These are phyloP conservation scores for Fusarium sororula DNA, from an alignment of 2,329 filamentous ascomycete genomes.

Conservation along the genomic window DNA sequence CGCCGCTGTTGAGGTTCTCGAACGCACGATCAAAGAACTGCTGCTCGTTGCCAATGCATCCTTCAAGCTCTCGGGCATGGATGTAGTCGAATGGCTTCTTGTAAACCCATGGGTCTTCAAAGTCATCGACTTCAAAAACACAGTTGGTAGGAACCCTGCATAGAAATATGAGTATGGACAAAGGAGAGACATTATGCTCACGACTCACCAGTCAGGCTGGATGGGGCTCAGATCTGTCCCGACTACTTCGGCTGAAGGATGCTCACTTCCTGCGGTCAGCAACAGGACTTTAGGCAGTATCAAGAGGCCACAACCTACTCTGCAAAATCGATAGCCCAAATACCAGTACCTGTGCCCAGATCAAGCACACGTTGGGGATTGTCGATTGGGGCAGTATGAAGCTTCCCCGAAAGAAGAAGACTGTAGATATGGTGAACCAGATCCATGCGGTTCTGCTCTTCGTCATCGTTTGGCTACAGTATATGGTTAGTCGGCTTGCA, in stretches of 20 bases:
- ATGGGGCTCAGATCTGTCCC: slow-evolving; percentile 33
- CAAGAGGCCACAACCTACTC: background rate
- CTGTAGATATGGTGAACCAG: slow-evolving; percentile 27
- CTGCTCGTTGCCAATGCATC: slow-evolving; percentile 25
- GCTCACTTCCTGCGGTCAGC: background rate
- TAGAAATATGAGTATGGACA: rapidly evolving
- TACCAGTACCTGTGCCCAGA: slow-evolving; percentile 24
- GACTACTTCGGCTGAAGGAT: slow-evolving; percentile 26
- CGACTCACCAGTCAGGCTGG: slow-evolving; percentile 22
- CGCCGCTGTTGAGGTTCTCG: slow-evolving; percentile 15
- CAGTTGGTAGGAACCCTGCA: slow-evolving; percentile 21
- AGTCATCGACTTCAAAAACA: slow-evolving; percentile 26
- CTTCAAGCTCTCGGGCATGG: slow-evolving; percentile 29
- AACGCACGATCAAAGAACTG: slow-evolving; percentile 14
- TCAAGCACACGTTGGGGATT: slow-evolving; percentile 21
- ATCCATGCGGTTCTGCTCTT: slow-evolving; percentile 28
- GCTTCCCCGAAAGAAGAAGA: slow-evolving; percentile 15
- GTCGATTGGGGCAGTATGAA: slow-evolving; percentile 14
- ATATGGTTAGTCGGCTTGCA: background rate
- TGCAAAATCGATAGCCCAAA: slow-evolving; percentile 33
- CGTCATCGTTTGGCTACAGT: slow-evolving; percentile 21
- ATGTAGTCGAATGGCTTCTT: slow-evolving; percentile 29
- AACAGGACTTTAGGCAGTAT: rapidly evolving
- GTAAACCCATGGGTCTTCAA: slow-evolving; percentile 27
- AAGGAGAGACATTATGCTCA: rapidly evolving